Evolutionary conservation across 2,329 filamentous ascomycete genomes (phyloP).

Genomic region (Coniella lustricola): DNA sequence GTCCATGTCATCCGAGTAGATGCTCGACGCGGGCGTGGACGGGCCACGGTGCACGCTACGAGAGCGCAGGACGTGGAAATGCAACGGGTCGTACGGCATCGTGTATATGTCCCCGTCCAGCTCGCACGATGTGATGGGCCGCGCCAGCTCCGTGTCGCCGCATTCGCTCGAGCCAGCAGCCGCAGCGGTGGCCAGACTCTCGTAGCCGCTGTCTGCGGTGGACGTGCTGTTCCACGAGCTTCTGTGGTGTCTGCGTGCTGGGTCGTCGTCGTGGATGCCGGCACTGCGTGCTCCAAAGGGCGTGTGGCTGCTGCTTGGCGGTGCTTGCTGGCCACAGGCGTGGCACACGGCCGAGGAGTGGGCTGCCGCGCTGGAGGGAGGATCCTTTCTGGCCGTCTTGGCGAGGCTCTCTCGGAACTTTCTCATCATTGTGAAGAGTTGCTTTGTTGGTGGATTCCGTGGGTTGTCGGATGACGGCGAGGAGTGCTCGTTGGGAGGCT

Average conservation of each 20-base stretch:
- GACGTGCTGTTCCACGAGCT: conserved; percentile 6
- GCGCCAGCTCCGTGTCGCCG: too few species aligned
- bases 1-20: conserved; percentile 1
- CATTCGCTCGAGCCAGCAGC: too few species aligned
- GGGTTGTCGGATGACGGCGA: background rate
- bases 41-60: background rate
- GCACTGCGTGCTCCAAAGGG: background rate
- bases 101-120: background rate
- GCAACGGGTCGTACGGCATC: background rate
- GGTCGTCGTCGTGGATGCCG: background rate
- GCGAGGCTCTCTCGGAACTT: conserved; percentile 6
- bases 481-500: background rate
- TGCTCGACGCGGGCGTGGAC: background rate
- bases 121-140: background rate
- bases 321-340: conserved; percentile 7
- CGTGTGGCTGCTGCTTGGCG: background rate
- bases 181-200: too few species aligned
- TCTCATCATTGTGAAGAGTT: conserved; percentile 7
- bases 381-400: background rate
- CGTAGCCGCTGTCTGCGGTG: conserved; percentile 14
- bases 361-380: too few species aligned
- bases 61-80: background rate
- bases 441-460: background rate
- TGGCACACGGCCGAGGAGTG: background rate
- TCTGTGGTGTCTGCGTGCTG: background rate